phyloP scores from a whole-genome alignment of 1,284 basidiomycete genomes.

The Leccinum proliferum region DNA sequence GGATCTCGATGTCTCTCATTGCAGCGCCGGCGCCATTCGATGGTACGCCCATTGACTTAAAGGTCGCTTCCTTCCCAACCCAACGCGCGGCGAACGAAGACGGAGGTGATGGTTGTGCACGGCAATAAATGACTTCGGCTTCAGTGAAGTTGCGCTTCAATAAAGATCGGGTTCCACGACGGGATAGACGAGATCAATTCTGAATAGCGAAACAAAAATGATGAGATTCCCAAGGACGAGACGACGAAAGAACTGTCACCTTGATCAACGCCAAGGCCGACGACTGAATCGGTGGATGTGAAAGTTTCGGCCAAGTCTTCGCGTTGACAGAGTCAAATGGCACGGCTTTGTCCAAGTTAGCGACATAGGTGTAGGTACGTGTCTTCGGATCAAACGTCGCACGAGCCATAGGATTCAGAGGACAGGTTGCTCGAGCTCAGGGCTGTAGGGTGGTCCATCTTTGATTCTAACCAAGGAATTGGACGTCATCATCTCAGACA shows the following conservation, averaged over 20 bases:
- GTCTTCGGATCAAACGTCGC: conserved; percentile 80
- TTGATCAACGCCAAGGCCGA: conserved; percentile 85
- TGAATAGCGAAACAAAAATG: conserved; percentile 28
- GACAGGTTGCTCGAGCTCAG: conserved; percentile 85
- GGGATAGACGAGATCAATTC: conserved; percentile 94
- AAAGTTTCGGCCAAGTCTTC: conserved; percentile 56
- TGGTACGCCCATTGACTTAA: conserved; percentile 92
- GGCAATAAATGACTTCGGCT: conserved; percentile 85
- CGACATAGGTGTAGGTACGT: conserved; percentile 77
- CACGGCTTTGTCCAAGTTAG: conserved; percentile 53
- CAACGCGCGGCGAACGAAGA: conserved; percentile 96
- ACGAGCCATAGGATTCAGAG: conserved; percentile 92
- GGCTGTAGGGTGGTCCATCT: conserved; percentile 87
- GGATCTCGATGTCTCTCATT: conserved; percentile 97
- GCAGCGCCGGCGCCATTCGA: conserved; percentile 91
- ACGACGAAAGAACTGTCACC: conserved; percentile 35
- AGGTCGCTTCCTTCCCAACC: conserved; percentile 97
- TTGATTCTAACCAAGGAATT: conserved; percentile 95
- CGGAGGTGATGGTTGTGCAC: conserved; percentile 76
- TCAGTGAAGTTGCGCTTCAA: conserved; percentile 90
- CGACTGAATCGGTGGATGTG: conserved; percentile 38
- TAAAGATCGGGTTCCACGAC: conserved; percentile 84
- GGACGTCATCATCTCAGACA: conserved; percentile 92
- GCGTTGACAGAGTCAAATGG: conserved; percentile 64
- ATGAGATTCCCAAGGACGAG: conserved; percentile 9